phyloP scores from a whole-genome alignment of 495 filamentous ascomycete genomes.

The Talaromyces wortmannii region DNA sequence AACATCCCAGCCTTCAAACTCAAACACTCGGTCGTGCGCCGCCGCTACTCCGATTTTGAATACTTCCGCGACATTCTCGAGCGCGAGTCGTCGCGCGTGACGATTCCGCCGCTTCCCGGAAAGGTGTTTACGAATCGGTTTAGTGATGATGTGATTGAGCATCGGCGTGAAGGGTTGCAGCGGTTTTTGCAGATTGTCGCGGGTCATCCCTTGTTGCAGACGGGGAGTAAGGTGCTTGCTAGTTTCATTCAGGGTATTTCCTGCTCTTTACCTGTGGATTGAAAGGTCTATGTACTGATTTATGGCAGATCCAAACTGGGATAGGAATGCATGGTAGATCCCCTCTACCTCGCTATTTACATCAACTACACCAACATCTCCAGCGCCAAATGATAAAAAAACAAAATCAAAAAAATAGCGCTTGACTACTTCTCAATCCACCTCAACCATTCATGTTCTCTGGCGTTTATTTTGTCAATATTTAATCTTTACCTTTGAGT shows the following conservation, averaged over 20 bases:
- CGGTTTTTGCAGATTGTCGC: constrained; percentile 97
- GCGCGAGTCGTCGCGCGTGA: constrained; percentile 87
- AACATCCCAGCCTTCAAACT: constrained; percentile 98
- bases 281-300: background rate
- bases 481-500: too few species aligned
- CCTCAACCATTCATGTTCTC: too few species aligned
- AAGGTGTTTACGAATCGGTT: constrained; percentile 99
- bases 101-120: constrained; percentile 90
- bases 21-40: constrained; percentile 74
- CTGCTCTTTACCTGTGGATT: constrained; percentile 1
- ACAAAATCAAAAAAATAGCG: too few species aligned
- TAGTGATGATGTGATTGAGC: constrained; percentile 97
- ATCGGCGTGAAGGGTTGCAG: constrained; percentile 84
- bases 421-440: too few species aligned
- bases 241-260: constrained; percentile 85
- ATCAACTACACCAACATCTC: background rate
- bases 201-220: constrained; percentile 92
- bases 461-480: too few species aligned
- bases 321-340: constrained; percentile 65
- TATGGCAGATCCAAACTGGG: constrained; percentile 64
- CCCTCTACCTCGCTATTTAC: background rate
- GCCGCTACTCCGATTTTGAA: constrained; percentile 96
- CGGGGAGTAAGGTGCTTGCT: constrained; percentile 91
- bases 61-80: constrained; percentile 98
- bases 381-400: background rate